Base-by-base conservation (phyloP, 768 basidiomycete genomes). In the Filobasidium floriforme region DNA sequence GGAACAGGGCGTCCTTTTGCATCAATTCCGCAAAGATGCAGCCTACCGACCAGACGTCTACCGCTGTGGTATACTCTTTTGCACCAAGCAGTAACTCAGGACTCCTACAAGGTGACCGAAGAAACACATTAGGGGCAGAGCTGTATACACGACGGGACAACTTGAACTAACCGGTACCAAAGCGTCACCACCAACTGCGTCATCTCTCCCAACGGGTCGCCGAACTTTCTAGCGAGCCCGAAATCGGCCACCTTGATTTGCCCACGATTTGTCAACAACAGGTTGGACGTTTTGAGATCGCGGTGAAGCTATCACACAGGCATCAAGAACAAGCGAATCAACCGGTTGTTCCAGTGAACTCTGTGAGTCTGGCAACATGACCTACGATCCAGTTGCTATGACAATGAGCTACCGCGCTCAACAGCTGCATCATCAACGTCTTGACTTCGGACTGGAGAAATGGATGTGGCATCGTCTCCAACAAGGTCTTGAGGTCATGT, bases 171-270 rank as follows among this genome's bases (percentile, higher is more conserved):
- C 94, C 94, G 86, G 80, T 99, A 99, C 96, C 96, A 99, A 32
- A 99, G 82, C 1, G 96, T 99, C 15, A 99, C 96, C 1, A 99
- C 96, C 18, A 99, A 84, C 74, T 97, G 96, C 4, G 96, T 99
- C 85, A 99, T 86, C 37, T 93, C 92, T 24, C 94, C 93, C 12
- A 97, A 84, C 11, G 96, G 96, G 77, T 98, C 96, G 19, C 96
- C 96, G 75, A 91, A 99, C 61, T 92, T 86, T 72, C 96, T 82
- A 18, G 96, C 96, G 32, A 98, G 85, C 6, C 96, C 96, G 77
- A 98, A 99, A 79, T 99, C 96, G 15, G 96, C 96, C 7, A 99
- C 92, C 75, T 98, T 98, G 80, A 99, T 93, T 43, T 89, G 93
- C 1, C 96, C 96, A 9, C 96, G 87, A 76, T 99, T 99, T 79